These are phyloP conservation scores for Clarireedia hainanense DNA, from an alignment of 2,329 filamentous ascomycete species.

Conservation along the genomic window DNA sequence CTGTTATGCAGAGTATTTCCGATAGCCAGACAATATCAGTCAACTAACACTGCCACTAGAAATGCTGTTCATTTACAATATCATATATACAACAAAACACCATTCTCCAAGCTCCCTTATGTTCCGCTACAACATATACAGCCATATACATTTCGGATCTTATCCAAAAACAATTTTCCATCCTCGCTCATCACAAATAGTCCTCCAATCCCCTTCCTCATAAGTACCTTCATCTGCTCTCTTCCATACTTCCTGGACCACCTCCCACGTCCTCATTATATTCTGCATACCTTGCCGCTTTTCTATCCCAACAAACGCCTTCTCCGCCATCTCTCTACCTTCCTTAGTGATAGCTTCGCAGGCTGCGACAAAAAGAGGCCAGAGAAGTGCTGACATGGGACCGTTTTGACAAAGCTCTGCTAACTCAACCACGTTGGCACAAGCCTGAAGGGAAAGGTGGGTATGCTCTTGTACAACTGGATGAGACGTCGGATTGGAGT, in stretches of 20 bases:
- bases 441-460: conserved; percentile 43
- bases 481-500: conserved; percentile 39
- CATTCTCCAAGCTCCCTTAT: background rate
- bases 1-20: too few species aligned
- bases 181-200: conserved; percentile 49
- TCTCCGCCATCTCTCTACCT: conserved; percentile 44
- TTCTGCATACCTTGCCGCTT: conserved; percentile 57
- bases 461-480: conserved; percentile 46
- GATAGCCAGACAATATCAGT: too few species aligned
- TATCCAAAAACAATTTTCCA: conserved; percentile 50
- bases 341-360: conserved; percentile 45
- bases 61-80: too few species aligned
- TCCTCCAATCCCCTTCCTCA: conserved; percentile 37
- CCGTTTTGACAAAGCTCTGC: conserved; percentile 31
- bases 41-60: too few species aligned
- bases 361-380: conserved; percentile 56
- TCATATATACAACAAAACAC: background rate
- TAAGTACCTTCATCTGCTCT: conserved; percentile 34
- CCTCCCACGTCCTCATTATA: conserved; percentile 51
- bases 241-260: conserved; percentile 54
- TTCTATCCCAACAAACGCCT: conserved; percentile 45
- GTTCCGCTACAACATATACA: background rate
- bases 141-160: too few species aligned
- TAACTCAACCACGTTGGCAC: conserved; percentile 45
- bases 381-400: conserved; percentile 56